Base-by-base conservation (phyloP, 495 filamentous ascomycete genomes). In the Penicillium simplicissimum region DNA sequence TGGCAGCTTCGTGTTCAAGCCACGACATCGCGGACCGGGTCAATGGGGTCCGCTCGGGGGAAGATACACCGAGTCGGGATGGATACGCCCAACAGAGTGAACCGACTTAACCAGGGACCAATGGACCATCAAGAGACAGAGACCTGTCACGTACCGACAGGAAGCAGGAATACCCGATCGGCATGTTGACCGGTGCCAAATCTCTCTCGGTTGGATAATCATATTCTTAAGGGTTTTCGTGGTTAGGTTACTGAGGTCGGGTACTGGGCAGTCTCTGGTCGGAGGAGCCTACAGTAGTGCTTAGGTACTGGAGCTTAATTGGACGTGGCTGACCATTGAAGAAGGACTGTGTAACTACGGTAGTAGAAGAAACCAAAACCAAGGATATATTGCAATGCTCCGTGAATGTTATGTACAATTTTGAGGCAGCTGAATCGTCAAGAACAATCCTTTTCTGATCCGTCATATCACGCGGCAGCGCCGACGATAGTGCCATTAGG, bases 401-500 rank as follows among this genome's bases (percentile, higher is more conserved):
- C 45, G n/a, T 31, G 7, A n/a, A 49, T 31, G 11, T 23, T 49
- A 53, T 36, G 51, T 53, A 53, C 51, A 53, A 35, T 33, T 33
- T 57, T 45, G 7, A 8, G 9, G 9, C 25, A 15, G 19, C 36
- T 10, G 21, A 58, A 13, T 35, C 40, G 28, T 31, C 28, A 31
- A 31, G 28, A 48, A 15, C 3, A 47, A 10, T 25, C 28, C 3
- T 3, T 2, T 15, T 28, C 10, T 49, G 14, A 15, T 8, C 45
- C 19, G n/a, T 31, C 25, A 14, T 7, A 15, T 53, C 34, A 55
- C 38, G 33, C 43, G 23, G 33, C 31, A 17, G 58, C 67, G 13
- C 75, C 74, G 19, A 76, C 63, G n/a, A 57, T 59, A 23, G 71
- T 43, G 3, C 77, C 76, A 60, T 67, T 80, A 1, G 75, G 71